Evolutionary conservation across 208 protist genomes (phyloP).

Genomic region (Borovskyia barvae): DNA sequence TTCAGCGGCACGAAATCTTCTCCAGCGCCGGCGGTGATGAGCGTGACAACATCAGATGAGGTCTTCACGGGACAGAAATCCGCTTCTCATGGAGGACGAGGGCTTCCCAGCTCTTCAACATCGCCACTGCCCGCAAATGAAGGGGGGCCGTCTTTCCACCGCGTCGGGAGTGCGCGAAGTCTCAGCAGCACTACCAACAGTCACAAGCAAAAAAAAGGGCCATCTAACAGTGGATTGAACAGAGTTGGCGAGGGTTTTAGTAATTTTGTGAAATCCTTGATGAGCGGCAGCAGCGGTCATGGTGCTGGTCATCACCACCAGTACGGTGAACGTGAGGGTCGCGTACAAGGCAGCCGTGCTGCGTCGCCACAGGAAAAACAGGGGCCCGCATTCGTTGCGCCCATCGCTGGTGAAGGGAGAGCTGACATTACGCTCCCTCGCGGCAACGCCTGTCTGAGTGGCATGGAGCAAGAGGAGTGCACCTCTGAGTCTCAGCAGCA

Average conservation of each 20-base stretch:
- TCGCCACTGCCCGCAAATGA: too few species aligned
- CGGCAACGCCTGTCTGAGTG: not conserved
- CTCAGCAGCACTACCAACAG: conserved; percentile 8
- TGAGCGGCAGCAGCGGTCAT: conserved; percentile 4
- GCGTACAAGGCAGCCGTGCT: not conserved
- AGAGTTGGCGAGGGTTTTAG: conserved; percentile 26
- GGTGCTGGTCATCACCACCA: conserved; percentile 5
- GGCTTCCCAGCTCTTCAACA: too few species aligned
- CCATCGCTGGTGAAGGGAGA: not conserved
- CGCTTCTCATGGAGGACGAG: too few species aligned
- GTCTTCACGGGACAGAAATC: too few species aligned
- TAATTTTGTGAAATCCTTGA: conserved; percentile 30
- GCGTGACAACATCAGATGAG: too few species aligned
- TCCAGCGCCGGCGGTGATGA: too few species aligned
- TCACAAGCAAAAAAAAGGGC: conserved; percentile 3
- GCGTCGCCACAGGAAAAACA: conserved; percentile 1
- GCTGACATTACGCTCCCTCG: not conserved
- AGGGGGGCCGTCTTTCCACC: not conserved
- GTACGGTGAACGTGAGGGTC: not conserved
- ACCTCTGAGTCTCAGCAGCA: not conserved
- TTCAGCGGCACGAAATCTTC: too few species aligned
- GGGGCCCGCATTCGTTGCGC: not conserved
- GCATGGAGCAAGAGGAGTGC: not conserved
- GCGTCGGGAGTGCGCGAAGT: conserved; percentile 14
- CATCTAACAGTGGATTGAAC: conserved; percentile 8